Conservation (phyloP, 768 basidiomycete genomes). For the Panus rudis region DNA sequence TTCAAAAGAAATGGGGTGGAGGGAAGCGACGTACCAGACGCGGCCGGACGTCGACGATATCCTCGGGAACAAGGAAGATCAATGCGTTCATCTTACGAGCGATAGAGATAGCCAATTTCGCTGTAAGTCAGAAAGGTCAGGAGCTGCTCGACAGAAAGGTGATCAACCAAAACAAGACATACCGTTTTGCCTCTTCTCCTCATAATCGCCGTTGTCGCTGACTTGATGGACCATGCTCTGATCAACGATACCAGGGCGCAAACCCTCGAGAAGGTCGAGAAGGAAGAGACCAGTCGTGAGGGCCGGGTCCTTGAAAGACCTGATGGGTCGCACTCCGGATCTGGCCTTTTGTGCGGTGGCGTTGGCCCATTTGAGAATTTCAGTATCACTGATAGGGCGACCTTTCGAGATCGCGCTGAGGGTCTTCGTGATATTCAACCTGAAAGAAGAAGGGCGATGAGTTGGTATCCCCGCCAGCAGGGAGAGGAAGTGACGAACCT, state of each 20-base stretch:
- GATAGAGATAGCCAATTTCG: constrained; percentile 96
- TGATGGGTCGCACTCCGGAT: constrained; percentile 52
- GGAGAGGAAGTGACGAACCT: constrained; percentile 39
- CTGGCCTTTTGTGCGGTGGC: constrained; percentile 72
- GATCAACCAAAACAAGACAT: constrained; percentile 18
- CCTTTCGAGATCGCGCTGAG: constrained; percentile 74
- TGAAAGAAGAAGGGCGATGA: constrained; percentile 19
- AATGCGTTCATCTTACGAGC: constrained; percentile 96
- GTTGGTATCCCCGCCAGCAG: background rate
- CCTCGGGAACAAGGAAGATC: constrained; percentile 96
- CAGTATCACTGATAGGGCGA: constrained; percentile 80
- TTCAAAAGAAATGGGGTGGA: background rate
- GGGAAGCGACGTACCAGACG: constrained; percentile 57
- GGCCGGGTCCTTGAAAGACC: constrained; percentile 92
- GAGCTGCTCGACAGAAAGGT: background rate
- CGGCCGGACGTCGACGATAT: constrained; percentile 91
- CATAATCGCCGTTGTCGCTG: constrained; percentile 57
- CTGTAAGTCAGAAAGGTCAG: constrained; percentile 33
- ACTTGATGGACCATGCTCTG: constrained; percentile 70
- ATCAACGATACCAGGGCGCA: constrained; percentile 94
- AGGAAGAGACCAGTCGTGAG: constrained; percentile 89
- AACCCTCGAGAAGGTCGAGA: constrained; percentile 84
- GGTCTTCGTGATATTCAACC: constrained; percentile 87
- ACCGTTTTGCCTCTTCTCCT: constrained; percentile 93
- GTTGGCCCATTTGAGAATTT: constrained; percentile 97